Evolutionary conservation across 345 rosid genomes (phyloP).

Genomic region (Mallotus nudiflorus): DNA sequence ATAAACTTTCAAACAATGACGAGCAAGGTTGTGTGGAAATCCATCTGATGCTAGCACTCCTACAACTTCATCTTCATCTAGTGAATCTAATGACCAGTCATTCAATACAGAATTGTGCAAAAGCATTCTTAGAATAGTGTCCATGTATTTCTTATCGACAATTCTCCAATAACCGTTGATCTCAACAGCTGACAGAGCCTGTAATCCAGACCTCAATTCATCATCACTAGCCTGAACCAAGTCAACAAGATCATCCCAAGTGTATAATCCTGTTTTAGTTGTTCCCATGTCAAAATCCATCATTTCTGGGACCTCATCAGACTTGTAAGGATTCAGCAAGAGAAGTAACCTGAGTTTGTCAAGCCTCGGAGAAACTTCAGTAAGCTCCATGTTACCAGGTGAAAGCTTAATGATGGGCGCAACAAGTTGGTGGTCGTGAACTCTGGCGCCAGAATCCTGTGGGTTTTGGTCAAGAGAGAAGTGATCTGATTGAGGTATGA

Average conservation of each 20-base stretch:
- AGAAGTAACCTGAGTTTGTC: constrained; percentile 74
- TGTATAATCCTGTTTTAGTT: constrained; percentile 39
- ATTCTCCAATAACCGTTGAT: constrained; percentile 85
- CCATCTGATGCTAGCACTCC: constrained; percentile 62
- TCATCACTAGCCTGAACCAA: constrained; percentile 83
- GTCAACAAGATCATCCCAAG: constrained; percentile 68
- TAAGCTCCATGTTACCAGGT: constrained; percentile 75
- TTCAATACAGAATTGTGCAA: constrained; percentile 63
- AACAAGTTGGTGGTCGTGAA: constrained; percentile 18
- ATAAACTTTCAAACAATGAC: constrained; percentile 62
- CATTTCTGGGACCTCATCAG: constrained; percentile 40
- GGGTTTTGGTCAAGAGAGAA: constrained; percentile 19
- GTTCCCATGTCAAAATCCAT: constrained; percentile 37
- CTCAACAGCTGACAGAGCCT: constrained; percentile 71
- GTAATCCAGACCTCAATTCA: constrained; percentile 56
- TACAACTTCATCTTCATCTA: constrained; percentile 62
- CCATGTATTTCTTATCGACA: constrained; percentile 69
- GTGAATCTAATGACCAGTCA: constrained; percentile 65
- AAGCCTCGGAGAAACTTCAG: constrained; percentile 83
- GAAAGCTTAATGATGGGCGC: constrained; percentile 62
- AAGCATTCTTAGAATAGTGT: constrained; percentile 59
- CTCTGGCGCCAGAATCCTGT: constrained; percentile 29
- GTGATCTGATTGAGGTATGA: constrained; percentile 60
- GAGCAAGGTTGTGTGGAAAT: constrained; percentile 49
- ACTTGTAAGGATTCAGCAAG: constrained; percentile 48